Evolutionary conservation across 2,329 filamentous ascomycete genomes (phyloP), one percentile per base, ranked within the genome.

Genomic region (Neofusicoccum laricinum): DNA sequence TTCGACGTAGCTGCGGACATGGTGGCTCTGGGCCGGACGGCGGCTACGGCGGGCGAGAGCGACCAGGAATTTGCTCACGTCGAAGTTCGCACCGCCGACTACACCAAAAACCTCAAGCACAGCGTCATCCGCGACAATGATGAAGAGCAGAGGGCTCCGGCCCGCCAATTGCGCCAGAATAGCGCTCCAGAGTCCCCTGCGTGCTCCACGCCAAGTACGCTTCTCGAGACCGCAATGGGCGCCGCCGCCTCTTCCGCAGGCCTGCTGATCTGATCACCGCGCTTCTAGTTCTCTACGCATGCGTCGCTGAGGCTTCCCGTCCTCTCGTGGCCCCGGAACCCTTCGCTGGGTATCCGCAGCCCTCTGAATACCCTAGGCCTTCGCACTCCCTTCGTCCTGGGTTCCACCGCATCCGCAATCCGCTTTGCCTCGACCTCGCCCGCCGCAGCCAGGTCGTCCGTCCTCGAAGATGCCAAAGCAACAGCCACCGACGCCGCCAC

Each of bases 121-220:
- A 12, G 48, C 32, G 40, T 41, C 69, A 71, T 72, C 71, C 70
- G 70, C 72, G 72, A 75, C 71, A 65, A 82, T 82, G 80, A 77
- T 82, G 74, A 78, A 79, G 69, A 81, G 79, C 72, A 79, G 80
- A 78, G 80, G 80, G 68, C 70, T 81, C 46, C 76, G 75, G 70
- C 71, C 76, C 66, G 72, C 73, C 64, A 64, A 61, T 64, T 49
- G 64, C 67, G 61, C 53, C 36, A 46, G 55, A 34, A 15, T 46
- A 46, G 40, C 55, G 25, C 41, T 59, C 10, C 55, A 59, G 30
- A 46, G 11, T 7, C 41, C 55, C 32, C 41, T 59, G 55, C 55
- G 55, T 40, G 41, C 41, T 46, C 55, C 55, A n/a, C 36, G 50
- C 58, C 48, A 61, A 14, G 67, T 53, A 61, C 64, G 66, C 49